These are phyloP conservation scores for Candida yuanshanica DNA, from an alignment of 805 yeast species.

Conservation along the genomic window DNA sequence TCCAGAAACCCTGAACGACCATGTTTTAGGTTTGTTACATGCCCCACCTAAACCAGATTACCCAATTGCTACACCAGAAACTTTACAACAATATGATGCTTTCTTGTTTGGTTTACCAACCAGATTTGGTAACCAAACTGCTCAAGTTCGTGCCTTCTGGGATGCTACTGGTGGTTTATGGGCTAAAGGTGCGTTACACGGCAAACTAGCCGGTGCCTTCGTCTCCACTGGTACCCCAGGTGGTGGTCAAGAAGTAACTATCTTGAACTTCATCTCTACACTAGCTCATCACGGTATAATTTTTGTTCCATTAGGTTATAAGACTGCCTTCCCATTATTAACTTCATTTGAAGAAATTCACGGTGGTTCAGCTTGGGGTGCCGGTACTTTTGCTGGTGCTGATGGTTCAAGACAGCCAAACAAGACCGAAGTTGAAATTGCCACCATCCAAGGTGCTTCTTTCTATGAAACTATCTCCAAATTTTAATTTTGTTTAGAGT, in stretches of 20 bases:
- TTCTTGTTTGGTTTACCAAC: slow-evolving; percentile 78
- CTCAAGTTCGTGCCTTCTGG: slow-evolving; percentile 74
- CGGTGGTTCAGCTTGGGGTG: slow-evolving; percentile 86
- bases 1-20: slow-evolving; percentile 68
- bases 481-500: slow-evolving; percentile 19
- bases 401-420: slow-evolving; percentile 73
- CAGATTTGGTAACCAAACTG: slow-evolving; percentile 69
- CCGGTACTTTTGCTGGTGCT: slow-evolving; percentile 70
- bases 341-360: slow-evolving; percentile 60
- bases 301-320: slow-evolving; percentile 74
- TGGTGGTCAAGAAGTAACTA: slow-evolving; percentile 78
- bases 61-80: slow-evolving; percentile 54
- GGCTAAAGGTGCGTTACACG: slow-evolving; percentile 63
- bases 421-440: slow-evolving; percentile 58
- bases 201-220: slow-evolving; percentile 71
- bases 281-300: slow-evolving; percentile 74
- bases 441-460: slow-evolving; percentile 58
- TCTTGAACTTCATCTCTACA: slow-evolving; percentile 49
- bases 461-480: slow-evolving; percentile 46
- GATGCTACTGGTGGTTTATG: slow-evolving; percentile 73
- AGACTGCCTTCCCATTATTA: slow-evolving; percentile 46
- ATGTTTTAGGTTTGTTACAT: slow-evolving; percentile 53
- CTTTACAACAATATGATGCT: slow-evolving; percentile 60
- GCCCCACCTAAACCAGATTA: slow-evolving; percentile 57
- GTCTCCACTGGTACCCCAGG: slow-evolving; percentile 68